These are phyloP conservation scores for Elaeis guineensis DNA, from an alignment of 176 grass and related monocot species.

Conservation along the genomic window DNA sequence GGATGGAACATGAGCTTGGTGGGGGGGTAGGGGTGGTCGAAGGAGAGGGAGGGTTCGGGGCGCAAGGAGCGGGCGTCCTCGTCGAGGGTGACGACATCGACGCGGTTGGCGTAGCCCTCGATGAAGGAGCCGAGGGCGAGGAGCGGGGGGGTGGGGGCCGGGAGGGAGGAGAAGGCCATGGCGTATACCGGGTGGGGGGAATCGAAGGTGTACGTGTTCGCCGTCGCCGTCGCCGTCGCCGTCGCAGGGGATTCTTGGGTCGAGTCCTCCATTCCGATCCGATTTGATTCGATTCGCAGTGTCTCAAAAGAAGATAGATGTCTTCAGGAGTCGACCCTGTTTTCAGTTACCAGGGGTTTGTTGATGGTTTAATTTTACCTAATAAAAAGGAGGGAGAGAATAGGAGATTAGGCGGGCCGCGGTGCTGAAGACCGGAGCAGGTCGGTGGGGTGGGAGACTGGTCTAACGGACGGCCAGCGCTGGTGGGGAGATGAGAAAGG, in stretches of 20 bases:
- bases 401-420: no score
- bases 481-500: no score
- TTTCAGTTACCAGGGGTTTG: no score
- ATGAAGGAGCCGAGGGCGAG: constrained; percentile 84
- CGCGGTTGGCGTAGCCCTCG: constrained; percentile 70
- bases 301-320: no score
- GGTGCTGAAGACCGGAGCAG: no score
- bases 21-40: constrained; percentile 84
- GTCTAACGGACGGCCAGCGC: no score
- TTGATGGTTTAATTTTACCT: no score
- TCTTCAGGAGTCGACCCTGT: no score
- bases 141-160: constrained; percentile 30
- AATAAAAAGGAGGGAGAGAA: no score
- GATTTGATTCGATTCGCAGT: no score
- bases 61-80: constrained; percentile 56
- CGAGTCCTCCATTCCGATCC: constrained; percentile 1
- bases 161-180: constrained; percentile 62
- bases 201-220: constrained; percentile 72
- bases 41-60: constrained; percentile 61
- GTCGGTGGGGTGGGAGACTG: no score
- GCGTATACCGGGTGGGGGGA: constrained; percentile 84
- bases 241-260: constrained; percentile 29
- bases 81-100: constrained; percentile 74
- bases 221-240: constrained; percentile 17
- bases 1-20: constrained; percentile 97